phyloP scores from a whole-genome alignment of 2,329 filamentous ascomycete genomes.

The Trichophaea hybrida region DNA sequence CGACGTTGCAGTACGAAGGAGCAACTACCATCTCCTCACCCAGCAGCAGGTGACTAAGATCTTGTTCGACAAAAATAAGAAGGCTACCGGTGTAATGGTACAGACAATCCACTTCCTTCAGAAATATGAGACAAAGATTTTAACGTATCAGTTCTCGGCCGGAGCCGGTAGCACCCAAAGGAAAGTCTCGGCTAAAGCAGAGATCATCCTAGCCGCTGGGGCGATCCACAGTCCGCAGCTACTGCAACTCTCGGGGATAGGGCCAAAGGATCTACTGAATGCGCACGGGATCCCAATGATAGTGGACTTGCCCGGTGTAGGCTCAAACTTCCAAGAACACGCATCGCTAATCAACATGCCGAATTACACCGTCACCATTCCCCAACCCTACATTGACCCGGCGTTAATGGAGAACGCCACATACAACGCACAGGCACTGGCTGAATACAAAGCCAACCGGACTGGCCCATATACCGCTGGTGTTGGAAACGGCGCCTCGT shows the following conservation, averaged over 20 bases:
- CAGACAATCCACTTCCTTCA: not conserved
- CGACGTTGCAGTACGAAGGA: slow-evolving; percentile 29
- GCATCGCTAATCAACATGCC: not conserved
- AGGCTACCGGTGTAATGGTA: not conserved
- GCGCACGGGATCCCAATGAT: slow-evolving; percentile 32
- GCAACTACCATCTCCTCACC: slow-evolving; percentile 32
- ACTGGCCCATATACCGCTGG: slow-evolving; percentile 1
- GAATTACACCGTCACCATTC: not conserved
- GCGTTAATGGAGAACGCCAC: not conserved
- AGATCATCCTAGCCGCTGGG: slow-evolving; percentile 35
- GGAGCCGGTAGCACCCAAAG: slow-evolving; percentile 28
- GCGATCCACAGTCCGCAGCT: slow-evolving; percentile 31
- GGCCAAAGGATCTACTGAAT: slow-evolving; percentile 28
- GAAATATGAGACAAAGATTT: too few species aligned
- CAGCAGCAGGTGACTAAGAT: slow-evolving; percentile 22
- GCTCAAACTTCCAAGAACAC: slow-evolving; percentile 34
- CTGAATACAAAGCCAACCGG: slow-evolving; percentile 5
- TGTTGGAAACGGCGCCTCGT: slow-evolving; percentile 1
- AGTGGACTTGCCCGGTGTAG: slow-evolving; percentile 37
- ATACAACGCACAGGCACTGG: slow-evolving; percentile 1
- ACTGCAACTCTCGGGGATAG: slow-evolving; percentile 30
- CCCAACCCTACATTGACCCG: not conserved
- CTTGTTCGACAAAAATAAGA: not conserved
- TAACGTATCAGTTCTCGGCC: not conserved
- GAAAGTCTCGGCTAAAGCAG: slow-evolving; percentile 29